phyloP scores from a whole-genome alignment of 2,329 filamentous ascomycete species.

The Graphilbum fragrans region DNA sequence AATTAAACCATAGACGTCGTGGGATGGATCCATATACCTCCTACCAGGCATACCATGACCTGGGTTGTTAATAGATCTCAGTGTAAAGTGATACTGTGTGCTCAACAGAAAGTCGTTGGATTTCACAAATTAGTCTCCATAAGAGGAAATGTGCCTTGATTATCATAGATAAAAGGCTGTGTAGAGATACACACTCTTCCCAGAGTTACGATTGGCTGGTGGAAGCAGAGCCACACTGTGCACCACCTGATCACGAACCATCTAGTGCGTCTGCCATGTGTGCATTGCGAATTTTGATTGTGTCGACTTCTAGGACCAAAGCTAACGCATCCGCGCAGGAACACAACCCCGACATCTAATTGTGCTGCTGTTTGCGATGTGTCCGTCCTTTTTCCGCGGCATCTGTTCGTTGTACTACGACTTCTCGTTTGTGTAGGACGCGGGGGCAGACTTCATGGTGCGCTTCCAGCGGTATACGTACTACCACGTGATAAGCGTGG shows the following conservation, averaged over 20 bases:
- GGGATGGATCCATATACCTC: no score
- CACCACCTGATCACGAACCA: constrained; percentile 56
- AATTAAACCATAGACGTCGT: no score
- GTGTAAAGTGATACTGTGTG: no score
- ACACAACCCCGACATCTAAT: constrained; percentile 53
- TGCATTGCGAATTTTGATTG: no score
- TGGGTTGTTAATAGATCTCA: no score
- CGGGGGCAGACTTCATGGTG: constrained; percentile 44
- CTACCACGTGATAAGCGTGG: constrained; percentile 54
- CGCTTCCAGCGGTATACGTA: constrained; percentile 54
- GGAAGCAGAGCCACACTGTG: constrained; percentile 58
- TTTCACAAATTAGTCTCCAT: no score
- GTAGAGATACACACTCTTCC: no score
- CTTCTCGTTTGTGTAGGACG: constrained; percentile 51
- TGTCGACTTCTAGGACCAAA: not conserved
- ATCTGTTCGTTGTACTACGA: constrained; percentile 56
- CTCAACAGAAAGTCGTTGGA: no score
- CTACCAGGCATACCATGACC: no score
- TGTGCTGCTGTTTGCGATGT: constrained; percentile 56
- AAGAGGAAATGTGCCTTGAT: no score
- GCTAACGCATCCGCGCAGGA: constrained; percentile 19
- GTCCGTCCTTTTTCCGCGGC: constrained; percentile 51
- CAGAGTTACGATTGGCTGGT: constrained; percentile 58
- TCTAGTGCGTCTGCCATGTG: constrained; percentile 27
- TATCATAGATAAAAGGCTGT: no score